Evolutionary conservation across 139 green algal species (phyloP).

Genomic region (Astrephomene gubernaculifera): DNA sequence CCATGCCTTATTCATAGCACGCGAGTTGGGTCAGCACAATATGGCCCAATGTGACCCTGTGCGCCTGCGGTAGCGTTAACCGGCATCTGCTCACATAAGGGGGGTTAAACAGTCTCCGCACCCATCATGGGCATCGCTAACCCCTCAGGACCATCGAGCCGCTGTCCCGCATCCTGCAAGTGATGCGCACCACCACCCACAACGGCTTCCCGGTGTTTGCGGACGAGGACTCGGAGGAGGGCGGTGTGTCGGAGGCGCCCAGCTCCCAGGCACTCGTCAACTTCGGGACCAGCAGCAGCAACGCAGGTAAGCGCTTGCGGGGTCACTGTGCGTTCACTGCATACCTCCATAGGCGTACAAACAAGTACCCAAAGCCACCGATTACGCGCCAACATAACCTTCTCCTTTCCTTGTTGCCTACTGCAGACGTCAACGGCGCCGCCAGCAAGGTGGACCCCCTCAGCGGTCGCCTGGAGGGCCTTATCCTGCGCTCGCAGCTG

Average conservation of each 20-base stretch:
- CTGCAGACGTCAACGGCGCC: conserved; percentile 27
- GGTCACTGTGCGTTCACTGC: too few species aligned
- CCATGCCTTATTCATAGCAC: too few species aligned
- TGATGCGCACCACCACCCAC: conserved; percentile 78
- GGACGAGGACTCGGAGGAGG: conserved; percentile 30
- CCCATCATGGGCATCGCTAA: too few species aligned
- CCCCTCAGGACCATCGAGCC: conserved; percentile 66
- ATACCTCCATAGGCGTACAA: too few species aligned
- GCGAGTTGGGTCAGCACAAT: too few species aligned
- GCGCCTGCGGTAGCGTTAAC: too few species aligned
- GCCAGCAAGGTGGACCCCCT: not conserved
- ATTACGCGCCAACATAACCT: too few species aligned
- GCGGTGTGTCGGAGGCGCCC: not conserved
- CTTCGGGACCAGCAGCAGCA: conserved; percentile 26
- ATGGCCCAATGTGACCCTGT: too few species aligned
- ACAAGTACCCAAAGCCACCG: too few species aligned
- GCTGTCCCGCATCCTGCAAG: conserved; percentile 67
- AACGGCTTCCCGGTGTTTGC: conserved; percentile 92
- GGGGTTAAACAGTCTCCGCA: too few species aligned
- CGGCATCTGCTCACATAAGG: too few species aligned
- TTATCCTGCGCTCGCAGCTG: conserved; percentile 90
- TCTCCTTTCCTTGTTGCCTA: too few species aligned
- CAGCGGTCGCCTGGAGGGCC: conserved; percentile 71
- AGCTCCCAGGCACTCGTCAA: conserved; percentile 6
- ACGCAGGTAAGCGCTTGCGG: not conserved